phyloP scores from a whole-genome alignment of 2,329 filamentous ascomycete genomes.

The Pseudonectria buxi region DNA sequence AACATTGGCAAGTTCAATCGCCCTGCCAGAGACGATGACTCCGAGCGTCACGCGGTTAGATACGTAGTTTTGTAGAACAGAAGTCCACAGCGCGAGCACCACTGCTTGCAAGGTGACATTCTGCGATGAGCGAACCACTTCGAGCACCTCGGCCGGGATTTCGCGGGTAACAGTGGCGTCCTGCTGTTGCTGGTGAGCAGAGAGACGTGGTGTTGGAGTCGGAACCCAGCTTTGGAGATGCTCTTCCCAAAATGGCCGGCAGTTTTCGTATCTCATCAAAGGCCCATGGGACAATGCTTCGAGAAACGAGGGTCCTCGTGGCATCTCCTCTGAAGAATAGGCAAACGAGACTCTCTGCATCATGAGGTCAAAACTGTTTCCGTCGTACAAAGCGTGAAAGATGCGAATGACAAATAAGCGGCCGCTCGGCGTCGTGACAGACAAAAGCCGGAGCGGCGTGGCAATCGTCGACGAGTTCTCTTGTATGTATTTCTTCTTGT shows the following conservation, averaged over 20 bases:
- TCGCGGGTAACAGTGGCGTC: conserved; percentile 10
- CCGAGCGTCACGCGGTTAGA: conserved; percentile 53
- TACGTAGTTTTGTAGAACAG: conserved; percentile 49
- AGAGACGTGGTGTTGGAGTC: conserved; percentile 11
- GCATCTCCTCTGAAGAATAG: conserved; percentile 12
- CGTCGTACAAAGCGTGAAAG: conserved; percentile 86
- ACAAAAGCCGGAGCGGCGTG: conserved; percentile 19
- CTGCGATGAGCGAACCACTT: conserved; percentile 48
- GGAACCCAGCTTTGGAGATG: conserved; percentile 38
- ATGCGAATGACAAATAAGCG: conserved; percentile 56
- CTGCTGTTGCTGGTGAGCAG: not conserved
- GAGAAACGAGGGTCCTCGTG: conserved; percentile 50
- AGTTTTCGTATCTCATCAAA: conserved; percentile 38
- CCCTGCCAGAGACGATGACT: conserved; percentile 71
- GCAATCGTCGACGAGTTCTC: conserved; percentile 33
- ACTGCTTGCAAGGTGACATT: conserved; percentile 74
- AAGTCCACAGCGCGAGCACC: conserved; percentile 67
- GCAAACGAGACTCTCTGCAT: conserved; percentile 45
- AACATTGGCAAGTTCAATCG: conserved; percentile 58
- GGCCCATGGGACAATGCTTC: conserved; percentile 65
- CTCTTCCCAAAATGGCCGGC: conserved; percentile 58
- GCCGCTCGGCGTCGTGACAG: conserved; percentile 39
- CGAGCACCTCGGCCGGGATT: conserved; percentile 38
- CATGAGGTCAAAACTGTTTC: conserved; percentile 65
- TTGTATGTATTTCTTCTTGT: conserved; percentile 45